Evolutionary conservation across 1,284 basidiomycete species (phyloP).

Genomic region (Moesziomyces sp.): DNA sequence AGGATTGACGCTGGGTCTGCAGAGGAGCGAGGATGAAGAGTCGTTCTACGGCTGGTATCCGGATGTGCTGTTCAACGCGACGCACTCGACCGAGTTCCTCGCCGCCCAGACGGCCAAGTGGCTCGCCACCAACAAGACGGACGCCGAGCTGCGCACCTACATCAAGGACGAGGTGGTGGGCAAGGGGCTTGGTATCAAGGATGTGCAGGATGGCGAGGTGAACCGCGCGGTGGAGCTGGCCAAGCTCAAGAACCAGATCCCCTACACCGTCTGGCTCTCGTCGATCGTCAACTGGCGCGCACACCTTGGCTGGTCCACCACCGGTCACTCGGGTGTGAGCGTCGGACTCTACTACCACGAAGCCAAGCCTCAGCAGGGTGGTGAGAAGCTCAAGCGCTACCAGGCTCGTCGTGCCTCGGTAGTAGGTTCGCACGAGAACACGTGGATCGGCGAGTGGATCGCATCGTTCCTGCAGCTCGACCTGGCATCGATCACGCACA

Average conservation of each 20-base stretch:
- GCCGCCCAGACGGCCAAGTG: constrained; percentile 45
- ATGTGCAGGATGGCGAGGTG: constrained; percentile 54
- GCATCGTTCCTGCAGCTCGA: constrained; percentile 44
- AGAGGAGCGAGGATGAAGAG: constrained; percentile 50
- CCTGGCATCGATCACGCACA: constrained; percentile 41
- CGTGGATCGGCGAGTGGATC: constrained; percentile 58
- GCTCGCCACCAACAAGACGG: constrained; percentile 53
- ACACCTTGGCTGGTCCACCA: constrained; percentile 56
- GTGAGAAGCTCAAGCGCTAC: constrained; percentile 31
- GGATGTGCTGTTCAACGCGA: constrained; percentile 57
- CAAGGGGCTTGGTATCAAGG: constrained; percentile 44
- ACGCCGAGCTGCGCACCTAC: constrained; percentile 50
- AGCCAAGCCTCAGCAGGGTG: constrained; percentile 24
- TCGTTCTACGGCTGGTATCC: constrained; percentile 57
- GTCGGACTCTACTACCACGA: constrained; percentile 56
- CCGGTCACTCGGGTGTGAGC: constrained; percentile 52
- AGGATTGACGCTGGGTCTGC: constrained; percentile 56
- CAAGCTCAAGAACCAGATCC: constrained; percentile 39
- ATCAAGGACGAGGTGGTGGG: constrained; percentile 45
- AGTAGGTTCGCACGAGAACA: constrained; percentile 59
- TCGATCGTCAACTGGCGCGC: constrained; percentile 58
- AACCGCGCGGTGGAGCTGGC: constrained; percentile 41
- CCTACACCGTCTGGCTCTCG: constrained; percentile 41
- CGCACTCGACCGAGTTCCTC: constrained; percentile 62
- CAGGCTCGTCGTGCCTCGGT: constrained; percentile 19